These are phyloP conservation scores for Phaffia rhodozyma DNA, from an alignment of 1,284 basidiomycete genomes.

Conservation along the genomic window DNA sequence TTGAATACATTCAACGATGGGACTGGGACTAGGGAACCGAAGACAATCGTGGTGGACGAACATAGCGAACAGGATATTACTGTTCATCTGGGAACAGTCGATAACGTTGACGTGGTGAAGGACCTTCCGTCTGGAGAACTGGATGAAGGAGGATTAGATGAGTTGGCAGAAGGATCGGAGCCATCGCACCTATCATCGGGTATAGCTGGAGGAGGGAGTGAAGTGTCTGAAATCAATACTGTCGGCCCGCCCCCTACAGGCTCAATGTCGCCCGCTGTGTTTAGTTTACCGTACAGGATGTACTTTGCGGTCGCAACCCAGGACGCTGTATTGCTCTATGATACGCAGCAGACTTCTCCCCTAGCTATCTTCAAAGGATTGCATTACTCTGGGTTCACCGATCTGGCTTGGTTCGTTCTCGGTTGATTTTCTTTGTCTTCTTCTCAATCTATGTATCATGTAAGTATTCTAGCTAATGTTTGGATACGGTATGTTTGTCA, in stretches of 20 bases:
- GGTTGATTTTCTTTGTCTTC: constrained; percentile 7
- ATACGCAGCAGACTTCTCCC: constrained; percentile 90
- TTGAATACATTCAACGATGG: constrained; percentile 48
- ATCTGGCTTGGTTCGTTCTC: constrained; percentile 73
- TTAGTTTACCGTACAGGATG: constrained; percentile 86
- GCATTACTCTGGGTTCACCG: constrained; percentile 96
- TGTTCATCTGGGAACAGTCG: constrained; percentile 38
- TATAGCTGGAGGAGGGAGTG: neutral
- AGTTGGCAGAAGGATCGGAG: neutral
- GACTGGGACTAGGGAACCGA: constrained; percentile 40
- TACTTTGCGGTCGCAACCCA: constrained; percentile 93
- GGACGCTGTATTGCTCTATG: constrained; percentile 89
- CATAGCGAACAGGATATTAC: constrained; percentile 54
- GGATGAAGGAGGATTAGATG: constrained; percentile 21
- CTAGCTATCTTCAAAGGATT: constrained; percentile 86
- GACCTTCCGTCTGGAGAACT: constrained; percentile 16
- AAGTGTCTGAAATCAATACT: neutral
- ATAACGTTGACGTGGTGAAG: constrained; percentile 27
- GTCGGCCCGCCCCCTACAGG: neutral
- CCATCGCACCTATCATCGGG: neutral
- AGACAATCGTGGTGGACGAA: constrained; percentile 53
- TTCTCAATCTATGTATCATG: neutral
- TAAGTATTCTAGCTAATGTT: neutral
- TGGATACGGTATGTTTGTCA: neutral
- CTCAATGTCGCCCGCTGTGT: constrained; percentile 40